phyloP scores from a whole-genome alignment of 208 protist genomes.

The Leishmania braziliensis region DNA sequence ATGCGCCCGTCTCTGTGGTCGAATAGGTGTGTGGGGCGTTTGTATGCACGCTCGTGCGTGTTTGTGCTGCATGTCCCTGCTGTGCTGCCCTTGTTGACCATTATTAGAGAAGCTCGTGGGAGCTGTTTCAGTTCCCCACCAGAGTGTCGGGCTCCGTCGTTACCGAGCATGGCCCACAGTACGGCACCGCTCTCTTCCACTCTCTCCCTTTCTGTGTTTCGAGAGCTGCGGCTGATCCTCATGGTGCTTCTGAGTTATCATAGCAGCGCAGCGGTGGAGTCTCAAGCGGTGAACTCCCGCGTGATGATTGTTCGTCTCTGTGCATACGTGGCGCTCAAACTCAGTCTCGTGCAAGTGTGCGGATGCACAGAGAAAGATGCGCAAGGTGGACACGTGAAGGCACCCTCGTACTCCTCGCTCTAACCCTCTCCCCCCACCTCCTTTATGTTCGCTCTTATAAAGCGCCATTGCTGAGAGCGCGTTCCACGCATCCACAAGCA shows the following conservation, averaged over 20 bases:
- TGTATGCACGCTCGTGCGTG: neutral
- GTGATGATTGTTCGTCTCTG: neutral
- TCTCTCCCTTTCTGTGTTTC: neutral
- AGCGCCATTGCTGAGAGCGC: neutral
- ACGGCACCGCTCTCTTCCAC: neutral
- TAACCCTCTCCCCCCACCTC: neutral
- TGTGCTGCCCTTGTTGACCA: neutral
- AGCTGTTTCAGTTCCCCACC: neutral
- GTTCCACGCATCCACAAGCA: neutral
- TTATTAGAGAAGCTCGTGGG: neutral
- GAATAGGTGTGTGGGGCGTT: neutral
- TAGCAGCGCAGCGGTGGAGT: neutral
- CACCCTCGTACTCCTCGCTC: neutral
- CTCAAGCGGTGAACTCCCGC: neutral
- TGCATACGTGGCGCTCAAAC: neutral
- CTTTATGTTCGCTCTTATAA: too few species aligned
- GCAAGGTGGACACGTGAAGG: neutral
- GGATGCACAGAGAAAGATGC: neutral
- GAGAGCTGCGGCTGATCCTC: neutral
- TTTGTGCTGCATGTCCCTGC: neutral
- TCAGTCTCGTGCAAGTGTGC: neutral
- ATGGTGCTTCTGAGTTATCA: neutral
- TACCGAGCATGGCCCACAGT: neutral
- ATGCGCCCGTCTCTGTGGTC: neutral
- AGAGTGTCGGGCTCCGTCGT: neutral